Percentiles rank a stretch among this genome's conserved stretches.
Conservation (phyloP, 305 asterid species). For the Stenogyne calaminthoides region DNA sequence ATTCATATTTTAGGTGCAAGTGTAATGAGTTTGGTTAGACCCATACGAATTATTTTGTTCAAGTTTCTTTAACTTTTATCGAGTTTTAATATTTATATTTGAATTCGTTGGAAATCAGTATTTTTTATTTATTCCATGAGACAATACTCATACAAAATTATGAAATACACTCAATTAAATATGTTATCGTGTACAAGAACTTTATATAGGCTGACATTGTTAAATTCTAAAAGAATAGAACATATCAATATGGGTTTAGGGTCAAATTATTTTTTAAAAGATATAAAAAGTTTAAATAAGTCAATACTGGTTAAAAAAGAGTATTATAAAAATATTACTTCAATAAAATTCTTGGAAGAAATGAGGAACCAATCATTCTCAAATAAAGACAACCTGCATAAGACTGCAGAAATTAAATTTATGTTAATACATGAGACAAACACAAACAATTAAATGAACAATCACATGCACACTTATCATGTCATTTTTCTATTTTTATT, state of each 20-base stretch:
- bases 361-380: neutral
- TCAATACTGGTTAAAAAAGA: too few relatives aligned
- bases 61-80: neutral
- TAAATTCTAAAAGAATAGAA: neutral
- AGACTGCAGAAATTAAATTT: neutral
- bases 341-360: neutral
- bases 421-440: conserved; percentile 27
- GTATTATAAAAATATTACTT: too few relatives aligned
- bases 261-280: neutral
- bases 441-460: conserved; percentile 18
- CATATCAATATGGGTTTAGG: neutral
- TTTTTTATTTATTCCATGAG: too few relatives aligned
- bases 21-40: neutral
- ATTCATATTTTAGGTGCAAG: neutral
- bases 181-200: neutral
- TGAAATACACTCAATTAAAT: too few relatives aligned
- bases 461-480: conserved; percentile 31
- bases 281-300: too few relatives aligned
- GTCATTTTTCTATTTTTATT: neutral
- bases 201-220: neutral
- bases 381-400: conserved; percentile 1
- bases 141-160: neutral
- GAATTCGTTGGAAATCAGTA: too few relatives aligned
- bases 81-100: too few relatives aligned
- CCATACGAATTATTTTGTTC: neutral